Conservation (phyloP, 371 early-diverging fungal genomes). For the Mucor indicus region DNA sequence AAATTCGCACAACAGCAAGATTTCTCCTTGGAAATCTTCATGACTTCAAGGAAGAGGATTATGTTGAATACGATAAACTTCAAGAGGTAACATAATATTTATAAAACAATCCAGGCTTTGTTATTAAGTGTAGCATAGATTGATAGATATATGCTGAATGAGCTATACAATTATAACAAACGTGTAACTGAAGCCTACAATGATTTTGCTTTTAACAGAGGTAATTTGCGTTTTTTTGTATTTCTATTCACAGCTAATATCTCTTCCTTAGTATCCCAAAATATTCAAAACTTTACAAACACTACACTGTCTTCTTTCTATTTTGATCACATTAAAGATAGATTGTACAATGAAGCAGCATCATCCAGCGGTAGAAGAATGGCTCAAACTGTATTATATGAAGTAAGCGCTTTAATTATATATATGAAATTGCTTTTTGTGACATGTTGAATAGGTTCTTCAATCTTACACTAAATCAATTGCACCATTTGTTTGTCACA, state of each 20-base stretch:
- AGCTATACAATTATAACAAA: constrained; percentile 59
- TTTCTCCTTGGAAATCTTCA: constrained; percentile 82
- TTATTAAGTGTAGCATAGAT: constrained; percentile 27
- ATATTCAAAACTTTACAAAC: constrained; percentile 69
- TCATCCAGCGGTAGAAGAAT: constrained; percentile 45
- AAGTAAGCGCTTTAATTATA: constrained; percentile 28
- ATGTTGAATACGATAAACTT: constrained; percentile 55
- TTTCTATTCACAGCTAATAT: not conserved
- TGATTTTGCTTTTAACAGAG: constrained; percentile 64
- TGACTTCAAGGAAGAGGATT: constrained; percentile 53
- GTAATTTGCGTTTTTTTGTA: constrained; percentile 20
- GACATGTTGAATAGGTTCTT: constrained; percentile 37
- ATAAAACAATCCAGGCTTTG: too few species aligned
- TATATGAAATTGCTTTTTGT: not conserved
- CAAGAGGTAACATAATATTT: constrained; percentile 24
- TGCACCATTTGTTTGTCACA: constrained; percentile 71
- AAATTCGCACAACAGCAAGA: constrained; percentile 75
- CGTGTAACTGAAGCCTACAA: constrained; percentile 60
- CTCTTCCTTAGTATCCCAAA: constrained; percentile 48
- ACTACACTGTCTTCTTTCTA: constrained; percentile 75
- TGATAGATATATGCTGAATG: constrained; percentile 72
- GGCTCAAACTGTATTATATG: constrained; percentile 71
- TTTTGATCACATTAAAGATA: constrained; percentile 83
- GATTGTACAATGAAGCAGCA: constrained; percentile 65
- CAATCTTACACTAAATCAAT: constrained; percentile 60